A percentile compares a stretch with the other conserved stretches of the same genome.
Conservation (phyloP, 2,329 filamentous ascomycete species). For the Clarireedia sp. region DNA sequence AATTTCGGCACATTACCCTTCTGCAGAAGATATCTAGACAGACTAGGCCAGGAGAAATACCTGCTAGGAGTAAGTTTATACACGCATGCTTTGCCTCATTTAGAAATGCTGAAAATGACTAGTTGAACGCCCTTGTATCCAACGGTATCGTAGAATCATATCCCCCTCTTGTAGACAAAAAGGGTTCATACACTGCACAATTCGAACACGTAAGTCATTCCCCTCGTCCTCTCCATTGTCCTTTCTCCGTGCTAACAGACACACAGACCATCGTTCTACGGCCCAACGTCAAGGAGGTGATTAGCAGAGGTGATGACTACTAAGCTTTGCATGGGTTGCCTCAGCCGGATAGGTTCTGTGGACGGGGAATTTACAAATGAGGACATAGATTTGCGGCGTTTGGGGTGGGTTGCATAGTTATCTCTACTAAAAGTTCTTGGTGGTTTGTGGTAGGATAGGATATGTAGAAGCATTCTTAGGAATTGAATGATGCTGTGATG, state of each 20-base stretch:
- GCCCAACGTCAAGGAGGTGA: slow-evolving; percentile 77
- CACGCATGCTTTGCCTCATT: background rate
- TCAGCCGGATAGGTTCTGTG: background rate
- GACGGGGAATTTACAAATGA: background rate
- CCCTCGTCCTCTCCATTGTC: background rate
- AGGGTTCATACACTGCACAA: slow-evolving; percentile 90
- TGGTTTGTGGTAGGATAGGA: too few species aligned
- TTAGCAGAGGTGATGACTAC: slow-evolving; percentile 80
- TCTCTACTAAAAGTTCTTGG: too few species aligned
- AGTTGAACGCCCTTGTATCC: slow-evolving; percentile 80
- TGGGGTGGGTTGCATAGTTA: background rate
- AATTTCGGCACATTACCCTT: slow-evolving; percentile 92
- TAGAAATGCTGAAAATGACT: slow-evolving; percentile 24
- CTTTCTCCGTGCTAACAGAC: slow-evolving; percentile 25
- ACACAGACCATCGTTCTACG: slow-evolving; percentile 68
- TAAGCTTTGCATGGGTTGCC: slow-evolving; percentile 29
- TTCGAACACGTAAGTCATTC: slow-evolving; percentile 68
- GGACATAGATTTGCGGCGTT: background rate
- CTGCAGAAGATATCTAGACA: slow-evolving; percentile 83
- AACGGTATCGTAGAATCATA: slow-evolving; percentile 84
- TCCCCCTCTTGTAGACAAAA: slow-evolving; percentile 81
- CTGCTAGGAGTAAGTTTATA: slow-evolving; percentile 64
- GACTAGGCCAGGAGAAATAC: slow-evolving; percentile 92
- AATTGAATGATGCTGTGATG: too few species aligned
- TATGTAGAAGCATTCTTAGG: too few species aligned